A percentile compares a stretch with the other conserved stretches of the same genome.
phyloP scores from a whole-genome alignment of 352 stramenopile genomes.

The Stephanocyclus meneghinianus region DNA sequence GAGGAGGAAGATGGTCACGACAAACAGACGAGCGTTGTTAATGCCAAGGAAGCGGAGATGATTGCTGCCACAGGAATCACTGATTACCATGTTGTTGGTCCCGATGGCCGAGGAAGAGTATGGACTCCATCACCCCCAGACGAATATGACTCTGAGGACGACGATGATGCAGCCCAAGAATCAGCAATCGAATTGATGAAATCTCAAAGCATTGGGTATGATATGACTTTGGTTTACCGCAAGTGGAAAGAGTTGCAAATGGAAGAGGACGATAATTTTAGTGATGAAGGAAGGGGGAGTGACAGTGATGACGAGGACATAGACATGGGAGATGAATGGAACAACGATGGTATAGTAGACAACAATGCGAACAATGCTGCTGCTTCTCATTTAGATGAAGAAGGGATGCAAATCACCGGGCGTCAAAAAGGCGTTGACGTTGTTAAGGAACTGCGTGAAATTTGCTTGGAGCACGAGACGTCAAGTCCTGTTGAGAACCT shows the following conservation, averaged over 20 bases:
- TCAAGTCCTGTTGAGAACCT: slow-evolving; percentile 77
- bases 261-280: slow-evolving; percentile 68
- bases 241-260: slow-evolving; percentile 58
- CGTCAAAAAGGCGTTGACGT: slow-evolving; percentile 82
- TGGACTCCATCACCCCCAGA: slow-evolving; percentile 56
- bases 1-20: slow-evolving; percentile 20
- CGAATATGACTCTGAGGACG: slow-evolving; percentile 58
- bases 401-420: slow-evolving; percentile 59
- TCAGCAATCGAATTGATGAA: slow-evolving; percentile 51
- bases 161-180: slow-evolving; percentile 40
- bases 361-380: slow-evolving; percentile 16
- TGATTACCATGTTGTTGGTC: slow-evolving; percentile 65
- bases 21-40: slow-evolving; percentile 16
- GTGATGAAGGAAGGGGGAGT: slow-evolving; percentile 50
- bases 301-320: slow-evolving; percentile 49
- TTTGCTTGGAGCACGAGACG: slow-evolving; percentile 81
- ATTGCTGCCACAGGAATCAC: slow-evolving; percentile 30
- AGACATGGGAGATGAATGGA: slow-evolving; percentile 40
- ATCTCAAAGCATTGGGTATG: slow-evolving; percentile 71
- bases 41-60: slow-evolving; percentile 7
- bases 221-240: slow-evolving; percentile 56
- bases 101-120: slow-evolving; percentile 64
- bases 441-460: slow-evolving; percentile 75
- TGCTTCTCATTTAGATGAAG: slow-evolving; percentile 40
- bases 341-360: slow-evolving; percentile 29